Percentiles rank a stretch among this genome's conserved stretches.
Evolutionary conservation across 306 rosid genomes (phyloP).

Genomic region (Prunus kanzakura): DNA sequence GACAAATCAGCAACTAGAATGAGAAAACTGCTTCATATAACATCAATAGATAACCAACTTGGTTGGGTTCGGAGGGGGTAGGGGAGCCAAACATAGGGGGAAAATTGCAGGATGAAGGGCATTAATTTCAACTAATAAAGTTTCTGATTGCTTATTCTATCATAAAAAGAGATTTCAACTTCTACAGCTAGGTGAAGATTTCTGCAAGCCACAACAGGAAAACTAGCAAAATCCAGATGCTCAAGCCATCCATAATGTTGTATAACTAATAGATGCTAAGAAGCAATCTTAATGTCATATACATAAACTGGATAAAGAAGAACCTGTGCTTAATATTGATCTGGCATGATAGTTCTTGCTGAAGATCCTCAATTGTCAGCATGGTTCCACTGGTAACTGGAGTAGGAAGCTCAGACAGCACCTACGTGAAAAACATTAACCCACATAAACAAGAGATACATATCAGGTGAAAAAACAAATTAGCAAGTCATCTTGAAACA

Average conservation of each 20-base stretch:
- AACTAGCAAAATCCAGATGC: not conserved
- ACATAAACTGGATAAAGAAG: conserved; percentile 1
- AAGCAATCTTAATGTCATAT: not conserved
- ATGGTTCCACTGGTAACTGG: conserved; percentile 77
- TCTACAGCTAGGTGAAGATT: not conserved
- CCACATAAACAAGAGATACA: not conserved
- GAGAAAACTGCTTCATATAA: not conserved
- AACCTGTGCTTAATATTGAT: conserved; percentile 93
- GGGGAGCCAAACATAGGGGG: not conserved
- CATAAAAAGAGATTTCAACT: not conserved
- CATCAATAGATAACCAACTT: not conserved
- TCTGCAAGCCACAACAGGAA: not conserved
- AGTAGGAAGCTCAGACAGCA: conserved; percentile 77
- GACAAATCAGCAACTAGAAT: not conserved
- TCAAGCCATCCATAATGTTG: not conserved
- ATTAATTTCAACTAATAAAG: not conserved
- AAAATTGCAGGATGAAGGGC: not conserved
- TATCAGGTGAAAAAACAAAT: not conserved
- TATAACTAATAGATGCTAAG: not conserved
- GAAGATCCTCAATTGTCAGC: conserved; percentile 81
- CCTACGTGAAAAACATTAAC: conserved; percentile 36
- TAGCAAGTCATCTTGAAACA: conserved; percentile 3
- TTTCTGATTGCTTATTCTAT: not conserved
- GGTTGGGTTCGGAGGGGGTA: not conserved
- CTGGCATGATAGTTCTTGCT: conserved; percentile 78